Evolutionary conservation across 1,284 basidiomycete genomes (phyloP).

Genomic region (Leccinum subatratum): DNA sequence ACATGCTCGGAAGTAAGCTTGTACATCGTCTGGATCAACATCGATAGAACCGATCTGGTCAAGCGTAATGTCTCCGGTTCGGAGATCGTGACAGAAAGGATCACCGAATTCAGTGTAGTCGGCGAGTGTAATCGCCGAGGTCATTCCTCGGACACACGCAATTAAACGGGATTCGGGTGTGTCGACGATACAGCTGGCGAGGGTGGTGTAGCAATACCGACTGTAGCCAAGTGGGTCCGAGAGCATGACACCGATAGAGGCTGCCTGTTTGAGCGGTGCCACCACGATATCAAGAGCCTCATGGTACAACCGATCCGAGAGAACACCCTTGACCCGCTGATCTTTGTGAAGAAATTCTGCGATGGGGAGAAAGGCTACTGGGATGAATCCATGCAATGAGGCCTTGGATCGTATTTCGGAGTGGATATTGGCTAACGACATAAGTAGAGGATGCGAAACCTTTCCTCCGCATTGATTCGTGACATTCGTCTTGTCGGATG

Average conservation of each 20-base stretch:
- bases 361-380: slow-evolving; percentile 32
- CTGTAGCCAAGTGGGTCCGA: not conserved
- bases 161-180: not conserved
- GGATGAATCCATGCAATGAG: slow-evolving; percentile 26
- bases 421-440: slow-evolving; percentile 33
- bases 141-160: not conserved
- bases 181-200: not conserved
- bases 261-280: not conserved
- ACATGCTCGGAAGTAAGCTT: not conserved
- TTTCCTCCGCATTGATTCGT: slow-evolving; percentile 31
- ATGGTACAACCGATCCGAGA: not conserved
- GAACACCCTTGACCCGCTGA: not conserved
- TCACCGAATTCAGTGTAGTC: not conserved
- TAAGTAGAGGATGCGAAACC: slow-evolving; percentile 32
- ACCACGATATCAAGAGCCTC: not conserved
- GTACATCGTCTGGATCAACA: not conserved
- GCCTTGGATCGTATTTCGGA: slow-evolving; percentile 29
- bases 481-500: slow-evolving; percentile 34
- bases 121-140: not conserved
- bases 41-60: not conserved
- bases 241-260: not conserved
- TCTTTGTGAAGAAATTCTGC: slow-evolving; percentile 23
- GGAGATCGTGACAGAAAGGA: not conserved
- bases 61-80: not conserved
- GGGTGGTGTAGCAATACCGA: not conserved